Conservation (phyloP, 2,329 filamentous ascomycete species). For the Shiraia sp. region DNA sequence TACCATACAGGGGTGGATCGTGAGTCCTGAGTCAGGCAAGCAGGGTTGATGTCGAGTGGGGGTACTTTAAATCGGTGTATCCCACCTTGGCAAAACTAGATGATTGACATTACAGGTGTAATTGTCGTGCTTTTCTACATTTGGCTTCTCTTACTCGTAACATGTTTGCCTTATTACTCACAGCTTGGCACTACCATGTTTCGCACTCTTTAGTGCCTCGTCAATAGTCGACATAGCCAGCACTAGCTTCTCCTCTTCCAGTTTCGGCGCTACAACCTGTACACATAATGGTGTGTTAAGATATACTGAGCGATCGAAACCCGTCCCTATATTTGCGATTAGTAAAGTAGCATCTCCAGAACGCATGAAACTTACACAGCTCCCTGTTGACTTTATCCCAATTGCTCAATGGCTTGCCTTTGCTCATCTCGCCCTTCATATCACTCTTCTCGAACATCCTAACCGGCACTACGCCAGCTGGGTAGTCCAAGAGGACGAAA, state of each 20-base stretch:
- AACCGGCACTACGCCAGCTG: constrained; percentile 62
- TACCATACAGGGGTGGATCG: too few species aligned
- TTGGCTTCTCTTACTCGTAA: too few species aligned
- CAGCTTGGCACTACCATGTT: constrained; percentile 14
- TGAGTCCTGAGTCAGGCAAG: too few species aligned
- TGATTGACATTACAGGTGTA: too few species aligned
- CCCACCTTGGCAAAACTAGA: too few species aligned
- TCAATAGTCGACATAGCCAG: constrained; percentile 60
- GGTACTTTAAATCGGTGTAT: too few species aligned
- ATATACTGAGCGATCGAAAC: constrained; percentile 58
- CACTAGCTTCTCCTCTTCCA: constrained; percentile 59
- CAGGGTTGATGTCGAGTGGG: too few species aligned
- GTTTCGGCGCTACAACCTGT: constrained; percentile 60
- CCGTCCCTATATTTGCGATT: constrained; percentile 40
- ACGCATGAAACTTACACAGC: constrained; percentile 51
- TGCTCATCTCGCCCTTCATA: constrained; percentile 52
- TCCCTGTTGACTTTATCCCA: constrained; percentile 66
- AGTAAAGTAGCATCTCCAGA: background rate
- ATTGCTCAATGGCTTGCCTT: constrained; percentile 49
- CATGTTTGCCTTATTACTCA: too few species aligned
- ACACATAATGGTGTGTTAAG: constrained; percentile 59
- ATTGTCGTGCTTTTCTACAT: too few species aligned
- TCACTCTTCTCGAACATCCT: constrained; percentile 55
- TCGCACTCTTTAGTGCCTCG: constrained; percentile 39
- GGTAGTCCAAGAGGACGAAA: constrained; percentile 66